Percentiles rank a stretch among this genome's conserved stretches.
Evolutionary conservation across 768 basidiomycete genomes (phyloP).

Genomic region (Trametes elegans): DNA sequence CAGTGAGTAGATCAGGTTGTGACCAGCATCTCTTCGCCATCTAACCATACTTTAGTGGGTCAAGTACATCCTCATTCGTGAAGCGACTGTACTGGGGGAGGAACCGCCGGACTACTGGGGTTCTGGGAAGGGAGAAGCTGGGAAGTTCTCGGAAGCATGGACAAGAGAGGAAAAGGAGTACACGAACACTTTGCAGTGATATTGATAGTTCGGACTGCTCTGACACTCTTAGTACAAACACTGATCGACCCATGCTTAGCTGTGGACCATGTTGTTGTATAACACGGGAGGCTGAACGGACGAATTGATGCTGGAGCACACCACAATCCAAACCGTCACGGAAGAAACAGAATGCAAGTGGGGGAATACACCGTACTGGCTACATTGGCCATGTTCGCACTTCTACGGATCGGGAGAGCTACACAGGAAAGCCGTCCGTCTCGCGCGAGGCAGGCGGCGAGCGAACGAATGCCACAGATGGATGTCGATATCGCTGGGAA

Average conservation of each 20-base stretch:
- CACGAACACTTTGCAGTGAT: not conserved
- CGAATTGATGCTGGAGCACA: conserved; percentile 9
- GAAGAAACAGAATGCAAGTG: not conserved
- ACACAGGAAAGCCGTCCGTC: conserved; percentile 8
- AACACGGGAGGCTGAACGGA: conserved; percentile 6
- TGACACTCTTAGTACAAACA: not conserved
- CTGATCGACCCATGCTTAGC: not conserved
- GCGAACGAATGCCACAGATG: conserved; percentile 7
- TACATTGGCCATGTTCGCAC: conserved; percentile 7
- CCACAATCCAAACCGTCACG: conserved; percentile 1
- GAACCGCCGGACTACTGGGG: conserved; percentile 73
- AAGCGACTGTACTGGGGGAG: conserved; percentile 63
- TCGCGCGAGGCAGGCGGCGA: not conserved
- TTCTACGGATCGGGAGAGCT: conserved; percentile 15
- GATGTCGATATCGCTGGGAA: conserved; percentile 6
- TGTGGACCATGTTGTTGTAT: conserved; percentile 15
- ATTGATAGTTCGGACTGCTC: not conserved
- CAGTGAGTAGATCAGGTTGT: conserved; percentile 43
- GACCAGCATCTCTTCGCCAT: not conserved
- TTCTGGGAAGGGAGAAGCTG: conserved; percentile 49
- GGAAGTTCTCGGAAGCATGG: conserved; percentile 77
- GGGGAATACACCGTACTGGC: conserved; percentile 13
- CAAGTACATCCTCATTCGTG: conserved; percentile 79
- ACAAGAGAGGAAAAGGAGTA: conserved; percentile 55
- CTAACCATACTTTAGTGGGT: conserved; percentile 50